Evolutionary conservation across 2,329 filamentous ascomycete species (phyloP).

Genomic region (Aspergillus persii): DNA sequence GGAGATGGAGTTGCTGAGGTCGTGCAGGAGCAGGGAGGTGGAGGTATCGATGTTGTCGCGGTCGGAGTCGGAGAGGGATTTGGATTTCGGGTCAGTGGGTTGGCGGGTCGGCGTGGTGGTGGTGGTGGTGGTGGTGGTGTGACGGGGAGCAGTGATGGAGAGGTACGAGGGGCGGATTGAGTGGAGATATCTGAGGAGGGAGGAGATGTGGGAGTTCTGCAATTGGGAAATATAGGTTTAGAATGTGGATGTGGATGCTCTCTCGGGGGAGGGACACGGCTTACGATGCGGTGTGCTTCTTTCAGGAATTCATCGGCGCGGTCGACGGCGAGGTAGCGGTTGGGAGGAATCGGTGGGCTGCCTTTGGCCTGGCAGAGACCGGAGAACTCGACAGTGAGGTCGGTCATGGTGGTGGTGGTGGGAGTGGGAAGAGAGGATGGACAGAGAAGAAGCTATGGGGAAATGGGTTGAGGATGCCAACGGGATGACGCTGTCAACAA

Average conservation of each 20-base stretch:
- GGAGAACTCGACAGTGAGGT: conserved; percentile 41
- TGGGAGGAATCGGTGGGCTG: conserved; percentile 13
- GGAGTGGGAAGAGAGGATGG: background rate
- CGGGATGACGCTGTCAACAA: conserved; percentile 4
- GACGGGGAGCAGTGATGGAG: conserved; percentile 60
- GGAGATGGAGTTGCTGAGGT: conserved; percentile 78
- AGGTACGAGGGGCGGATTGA: conserved; percentile 88
- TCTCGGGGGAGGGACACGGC: background rate
- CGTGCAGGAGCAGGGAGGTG: conserved; percentile 79
- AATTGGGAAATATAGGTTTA: background rate
- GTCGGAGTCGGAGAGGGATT: conserved; percentile 73
- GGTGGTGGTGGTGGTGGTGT: conserved; percentile 47
- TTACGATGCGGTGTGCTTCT: conserved; percentile 88
- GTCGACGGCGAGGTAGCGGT: conserved; percentile 21
- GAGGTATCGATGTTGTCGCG: conserved; percentile 84
- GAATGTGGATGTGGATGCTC: background rate
- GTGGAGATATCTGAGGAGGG: conserved; percentile 75
- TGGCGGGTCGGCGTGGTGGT: conserved; percentile 39
- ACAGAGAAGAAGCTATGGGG: conserved; percentile 4
- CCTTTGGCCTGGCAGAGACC: conserved; percentile 26
- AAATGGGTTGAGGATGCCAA: conserved; percentile 2
- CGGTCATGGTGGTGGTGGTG: conserved; percentile 35
- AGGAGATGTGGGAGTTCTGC: conserved; percentile 80
- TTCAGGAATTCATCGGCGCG: conserved; percentile 81
- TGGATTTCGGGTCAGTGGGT: conserved; percentile 45